Evolutionary conservation across 2,329 filamentous ascomycete genomes (phyloP).

Genomic region (Fusarium musae): DNA sequence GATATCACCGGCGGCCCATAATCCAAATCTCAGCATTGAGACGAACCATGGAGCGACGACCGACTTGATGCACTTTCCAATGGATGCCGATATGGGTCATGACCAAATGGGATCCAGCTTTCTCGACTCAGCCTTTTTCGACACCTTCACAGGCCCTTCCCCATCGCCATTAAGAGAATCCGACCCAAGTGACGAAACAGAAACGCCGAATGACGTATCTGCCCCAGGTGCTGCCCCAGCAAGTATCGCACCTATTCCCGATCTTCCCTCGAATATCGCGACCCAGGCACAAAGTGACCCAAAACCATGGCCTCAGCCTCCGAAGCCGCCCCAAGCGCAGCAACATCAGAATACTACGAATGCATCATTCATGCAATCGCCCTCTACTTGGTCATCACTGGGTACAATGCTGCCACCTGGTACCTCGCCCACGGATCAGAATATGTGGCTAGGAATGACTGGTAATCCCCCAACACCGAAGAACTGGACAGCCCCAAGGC

Average conservation of each 20-base stretch:
- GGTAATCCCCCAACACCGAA: constrained; percentile 12
- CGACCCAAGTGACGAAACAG: constrained; percentile 10
- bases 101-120: constrained; percentile 27
- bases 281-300: background rate
- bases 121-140: constrained; percentile 37
- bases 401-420: constrained; percentile 26
- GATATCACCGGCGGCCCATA: constrained; percentile 32
- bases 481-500: constrained; percentile 17
- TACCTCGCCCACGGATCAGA: constrained; percentile 14
- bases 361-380: constrained; percentile 16
- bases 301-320: constrained; percentile 11
- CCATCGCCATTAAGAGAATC: constrained; percentile 24
- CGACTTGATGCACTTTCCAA: constrained; percentile 25
- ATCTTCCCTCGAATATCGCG: background rate
- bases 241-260: background rate
- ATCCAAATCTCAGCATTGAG: constrained; percentile 1
- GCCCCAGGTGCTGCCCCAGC: background rate
- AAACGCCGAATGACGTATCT: constrained; percentile 3
- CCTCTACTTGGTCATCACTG: constrained; percentile 29
- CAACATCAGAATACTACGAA: background rate
- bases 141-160: constrained; percentile 32
- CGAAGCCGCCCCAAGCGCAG: background rate
- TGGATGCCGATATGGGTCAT: constrained; percentile 13
- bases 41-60: background rate
- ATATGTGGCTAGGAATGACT: constrained; percentile 25